A percentile compares a stretch with the other conserved stretches of the same genome.
These are phyloP conservation scores for Tieghemostelium lacteum DNA, from an alignment of 78 protist genomes.

Conservation along the genomic window DNA sequence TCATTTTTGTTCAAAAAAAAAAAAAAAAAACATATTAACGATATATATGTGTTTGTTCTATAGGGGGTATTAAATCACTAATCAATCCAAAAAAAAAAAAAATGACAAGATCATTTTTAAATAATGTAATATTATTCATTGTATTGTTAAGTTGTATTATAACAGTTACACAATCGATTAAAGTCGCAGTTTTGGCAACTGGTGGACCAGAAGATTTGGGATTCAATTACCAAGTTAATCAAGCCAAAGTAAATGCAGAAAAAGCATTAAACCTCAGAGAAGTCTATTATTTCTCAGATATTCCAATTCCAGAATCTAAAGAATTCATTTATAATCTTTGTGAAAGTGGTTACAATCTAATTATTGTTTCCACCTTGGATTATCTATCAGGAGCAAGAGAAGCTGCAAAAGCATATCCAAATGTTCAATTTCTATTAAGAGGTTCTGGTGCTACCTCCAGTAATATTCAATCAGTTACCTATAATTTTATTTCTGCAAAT, in stretches of 20 bases:
- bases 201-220: conserved; percentile 13
- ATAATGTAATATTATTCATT: too few relatives aligned
- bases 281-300: background rate
- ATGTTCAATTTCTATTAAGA: conserved; percentile 5
- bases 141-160: too few relatives aligned
- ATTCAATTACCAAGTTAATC: conserved; percentile 27
- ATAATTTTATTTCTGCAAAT: background rate
- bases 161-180: too few relatives aligned
- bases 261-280: background rate
- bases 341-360: background rate
- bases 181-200: background rate
- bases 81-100: too few relatives aligned
- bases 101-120: too few relatives aligned
- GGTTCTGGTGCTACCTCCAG: background rate
- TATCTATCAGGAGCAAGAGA: background rate
- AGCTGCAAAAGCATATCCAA: conserved; percentile 4
- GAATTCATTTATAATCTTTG: background rate
- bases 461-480: background rate
- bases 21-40: too few relatives aligned
- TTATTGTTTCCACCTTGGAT: conserved; percentile 10
- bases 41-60: too few relatives aligned
- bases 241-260: background rate
- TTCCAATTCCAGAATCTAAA: background rate
- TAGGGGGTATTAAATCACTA: too few relatives aligned
- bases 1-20: too few relatives aligned